phyloP scores from a whole-genome alignment of 2,329 filamentous ascomycete species.

The Elsinoe perseae region DNA sequence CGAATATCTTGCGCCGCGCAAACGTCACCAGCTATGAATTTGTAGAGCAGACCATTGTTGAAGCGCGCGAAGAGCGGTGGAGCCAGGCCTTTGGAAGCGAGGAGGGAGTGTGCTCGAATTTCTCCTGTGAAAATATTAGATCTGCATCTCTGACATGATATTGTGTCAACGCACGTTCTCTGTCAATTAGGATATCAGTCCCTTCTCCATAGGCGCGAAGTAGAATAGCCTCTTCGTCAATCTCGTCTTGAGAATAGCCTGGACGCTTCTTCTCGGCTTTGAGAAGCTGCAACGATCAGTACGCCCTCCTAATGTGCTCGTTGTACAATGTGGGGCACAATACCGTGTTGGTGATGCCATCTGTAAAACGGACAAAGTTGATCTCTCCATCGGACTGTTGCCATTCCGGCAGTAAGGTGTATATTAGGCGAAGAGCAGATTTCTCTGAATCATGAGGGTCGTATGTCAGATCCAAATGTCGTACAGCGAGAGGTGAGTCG shows the following conservation, averaged over 20 bases:
- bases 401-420: conserved; percentile 79
- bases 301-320: conserved; percentile 9
- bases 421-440: conserved; percentile 71
- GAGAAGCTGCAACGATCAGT: conserved; percentile 45
- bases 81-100: conserved; percentile 75
- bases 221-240: conserved; percentile 78
- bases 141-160: conserved; percentile 27
- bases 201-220: conserved; percentile 90
- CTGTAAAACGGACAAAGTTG: conserved; percentile 85
- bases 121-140: conserved; percentile 41
- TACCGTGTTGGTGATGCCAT: conserved; percentile 94
- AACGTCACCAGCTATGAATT: conserved; percentile 73
- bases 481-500: conserved; percentile 29
- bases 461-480: conserved; percentile 67
- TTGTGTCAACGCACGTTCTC: conserved; percentile 59
- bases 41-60: conserved; percentile 91
- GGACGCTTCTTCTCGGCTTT: conserved; percentile 65
- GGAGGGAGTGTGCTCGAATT: conserved; percentile 67
- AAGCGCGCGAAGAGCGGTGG: conserved; percentile 85
- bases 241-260: conserved; percentile 64
- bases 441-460: conserved; percentile 66
- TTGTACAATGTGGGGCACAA: conserved; percentile 27
- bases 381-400: conserved; percentile 60
- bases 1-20: conserved; percentile 75
- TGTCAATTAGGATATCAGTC: conserved; percentile 91